Conservation (phyloP, 768 basidiomycete genomes). For the Cantharellus anzutake region DNA sequence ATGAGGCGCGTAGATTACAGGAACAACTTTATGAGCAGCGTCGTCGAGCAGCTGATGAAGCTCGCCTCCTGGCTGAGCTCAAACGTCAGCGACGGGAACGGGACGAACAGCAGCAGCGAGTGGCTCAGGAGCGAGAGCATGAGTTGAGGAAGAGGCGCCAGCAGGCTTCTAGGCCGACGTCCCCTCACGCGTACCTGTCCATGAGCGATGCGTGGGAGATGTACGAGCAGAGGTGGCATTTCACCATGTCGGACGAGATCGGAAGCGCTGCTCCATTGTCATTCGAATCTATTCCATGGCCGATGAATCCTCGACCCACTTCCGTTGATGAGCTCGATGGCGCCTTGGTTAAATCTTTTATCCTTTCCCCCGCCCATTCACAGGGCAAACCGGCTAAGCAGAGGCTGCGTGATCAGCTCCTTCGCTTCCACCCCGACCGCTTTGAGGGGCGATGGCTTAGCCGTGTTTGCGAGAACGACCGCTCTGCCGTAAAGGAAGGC, state of each 20-base stretch:
- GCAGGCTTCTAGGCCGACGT: not conserved
- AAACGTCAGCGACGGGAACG: not conserved
- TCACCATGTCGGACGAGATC: not conserved
- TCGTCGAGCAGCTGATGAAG: not conserved
- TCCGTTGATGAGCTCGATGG: conserved; percentile 3
- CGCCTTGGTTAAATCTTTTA: conserved; percentile 2
- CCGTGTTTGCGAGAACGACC: conserved; percentile 5
- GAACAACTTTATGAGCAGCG: not conserved
- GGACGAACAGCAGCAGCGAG: not conserved
- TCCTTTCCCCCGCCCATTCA: conserved; percentile 4
- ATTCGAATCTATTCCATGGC: conserved; percentile 9
- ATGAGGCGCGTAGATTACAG: not conserved
- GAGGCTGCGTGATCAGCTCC: conserved; percentile 7
- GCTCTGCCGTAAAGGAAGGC: conserved; percentile 6
- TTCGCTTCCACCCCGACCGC: conserved; percentile 10
- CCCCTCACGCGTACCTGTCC: not conserved
- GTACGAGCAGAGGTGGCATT: conserved; percentile 6
- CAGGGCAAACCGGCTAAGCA: conserved; percentile 5
- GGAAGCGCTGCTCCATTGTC: not conserved
- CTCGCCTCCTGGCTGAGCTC: not conserved
- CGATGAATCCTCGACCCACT: conserved; percentile 2
- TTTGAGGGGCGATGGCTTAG: conserved; percentile 8
- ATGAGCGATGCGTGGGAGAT: conserved; percentile 2
- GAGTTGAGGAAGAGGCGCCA: not conserved
- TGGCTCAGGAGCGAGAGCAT: not conserved